phyloP scores from a whole-genome alignment of 768 basidiomycete species.

The Xerocomellus amylosporus region DNA sequence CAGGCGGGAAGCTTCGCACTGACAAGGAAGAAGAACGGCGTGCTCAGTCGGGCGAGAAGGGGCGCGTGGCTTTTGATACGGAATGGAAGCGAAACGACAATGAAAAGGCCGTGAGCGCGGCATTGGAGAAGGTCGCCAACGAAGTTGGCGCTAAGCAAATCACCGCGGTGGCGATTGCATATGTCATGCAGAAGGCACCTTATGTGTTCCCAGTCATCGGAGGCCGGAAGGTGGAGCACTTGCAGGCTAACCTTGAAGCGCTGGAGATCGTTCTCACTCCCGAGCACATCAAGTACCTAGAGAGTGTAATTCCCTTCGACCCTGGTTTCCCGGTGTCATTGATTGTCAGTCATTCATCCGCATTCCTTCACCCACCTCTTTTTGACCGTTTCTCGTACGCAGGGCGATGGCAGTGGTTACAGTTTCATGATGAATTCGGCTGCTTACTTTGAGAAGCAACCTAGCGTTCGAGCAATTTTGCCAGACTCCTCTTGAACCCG shows the following conservation, averaged over 20 bases:
- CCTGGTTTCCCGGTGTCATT: conserved; percentile 37
- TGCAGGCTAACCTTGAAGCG: conserved; percentile 42
- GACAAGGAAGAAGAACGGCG: conserved; percentile 32
- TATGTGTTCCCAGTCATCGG: conserved; percentile 44
- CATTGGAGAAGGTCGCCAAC: conserved; percentile 39
- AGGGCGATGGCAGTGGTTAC: conserved; percentile 30
- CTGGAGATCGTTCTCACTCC: conserved; percentile 38
- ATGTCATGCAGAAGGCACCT: conserved; percentile 44
- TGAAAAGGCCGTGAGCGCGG: conserved; percentile 35
- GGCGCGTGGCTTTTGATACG: conserved; percentile 28
- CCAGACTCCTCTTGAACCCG: conserved; percentile 8
- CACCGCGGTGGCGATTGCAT: conserved; percentile 41
- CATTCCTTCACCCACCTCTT: not conserved
- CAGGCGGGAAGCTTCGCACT: conserved; percentile 29
- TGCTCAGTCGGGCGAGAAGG: conserved; percentile 35
- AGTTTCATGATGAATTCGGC: conserved; percentile 11
- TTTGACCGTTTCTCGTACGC: not conserved
- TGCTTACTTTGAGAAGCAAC: conserved; percentile 26
- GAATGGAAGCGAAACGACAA: conserved; percentile 37
- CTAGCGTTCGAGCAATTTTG: conserved; percentile 1
- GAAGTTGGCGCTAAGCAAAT: conserved; percentile 38
- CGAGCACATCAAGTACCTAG: conserved; percentile 40
- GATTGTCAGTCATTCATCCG: conserved; percentile 28
- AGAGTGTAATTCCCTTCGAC: conserved; percentile 37
- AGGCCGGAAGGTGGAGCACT: conserved; percentile 44